Base-by-base conservation (phyloP, 2,329 filamentous ascomycete species). In the Talaromyces sp. region DNA sequence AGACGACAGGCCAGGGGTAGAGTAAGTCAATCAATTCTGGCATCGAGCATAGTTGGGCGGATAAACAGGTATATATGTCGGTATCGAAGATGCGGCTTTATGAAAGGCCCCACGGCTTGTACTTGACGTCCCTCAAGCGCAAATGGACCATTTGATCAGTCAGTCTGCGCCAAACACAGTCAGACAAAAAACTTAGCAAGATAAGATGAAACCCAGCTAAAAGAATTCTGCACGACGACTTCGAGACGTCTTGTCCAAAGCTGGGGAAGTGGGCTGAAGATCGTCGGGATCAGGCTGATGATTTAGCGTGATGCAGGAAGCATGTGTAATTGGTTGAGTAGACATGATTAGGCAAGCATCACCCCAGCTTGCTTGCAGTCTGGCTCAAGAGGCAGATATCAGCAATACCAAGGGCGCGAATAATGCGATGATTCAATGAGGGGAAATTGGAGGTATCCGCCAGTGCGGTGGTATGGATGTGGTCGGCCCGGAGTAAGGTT, bases 1-100 rank as follows among this genome's bases (percentile, higher is more conserved):
- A 64, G 36, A 64, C 66, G 21, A 70, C 58, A 5, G 68, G 68
- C 66, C 67, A 70, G n/a, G 62, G 53, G 21, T 61, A 61, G 22
- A 70, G 50, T 37, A 70, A 37, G 31, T 63, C 57, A 51, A 66
- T 61, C 15, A 70, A 57, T 28, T 57, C 61, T 17, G 58, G 52
- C 63, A 63, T 62, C 46, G 50, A 56, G 36, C 43, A 50, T 35
- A 50, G 22, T 50, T 17, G 28, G 25, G 25, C 25, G 25, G 3
- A 7, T 54, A 1, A n/a, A n/a, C n/a, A n/a, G n/a, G n/a, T 54
- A 43, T 54, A 19, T 21, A 43, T 41, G 11, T 19, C 7, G 43
- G 15, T 2, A 25, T 15, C 33, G 25, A 13, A 33, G n/a, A 33
- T 25, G 9, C n/a, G 43, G 43, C 43, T n/a, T 46, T 46, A 46